Conservation (phyloP, 805 yeast genomes). For the Wickerhamomyces rabaulensis region DNA sequence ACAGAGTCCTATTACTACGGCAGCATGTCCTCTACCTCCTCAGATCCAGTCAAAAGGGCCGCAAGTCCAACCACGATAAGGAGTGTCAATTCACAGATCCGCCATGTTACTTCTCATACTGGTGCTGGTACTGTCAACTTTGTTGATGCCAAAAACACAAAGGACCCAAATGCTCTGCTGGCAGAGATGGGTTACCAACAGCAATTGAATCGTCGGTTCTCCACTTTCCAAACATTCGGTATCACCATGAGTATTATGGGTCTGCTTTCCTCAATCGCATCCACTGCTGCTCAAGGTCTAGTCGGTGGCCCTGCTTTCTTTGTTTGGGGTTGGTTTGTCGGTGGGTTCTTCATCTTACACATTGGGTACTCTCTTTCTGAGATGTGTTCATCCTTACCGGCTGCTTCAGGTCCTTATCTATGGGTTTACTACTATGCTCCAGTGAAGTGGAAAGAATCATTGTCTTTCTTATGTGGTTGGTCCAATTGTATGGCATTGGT, state of each 20-base stretch:
- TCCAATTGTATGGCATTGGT: slow-evolving; percentile 61
- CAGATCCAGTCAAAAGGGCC: neutral
- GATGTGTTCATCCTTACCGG: slow-evolving; percentile 59
- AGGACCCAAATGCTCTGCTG: slow-evolving; percentile 10
- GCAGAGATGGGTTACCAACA: slow-evolving; percentile 55
- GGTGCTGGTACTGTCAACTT: neutral
- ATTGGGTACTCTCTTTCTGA: slow-evolving; percentile 57
- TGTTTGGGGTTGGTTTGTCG: slow-evolving; percentile 66
- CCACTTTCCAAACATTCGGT: slow-evolving; percentile 58
- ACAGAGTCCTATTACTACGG: slow-evolving; percentile 20
- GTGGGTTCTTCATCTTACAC: slow-evolving; percentile 46
- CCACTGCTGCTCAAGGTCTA: slow-evolving; percentile 43
- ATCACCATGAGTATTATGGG: slow-evolving; percentile 67
- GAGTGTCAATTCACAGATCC: neutral
- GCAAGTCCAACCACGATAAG: neutral
- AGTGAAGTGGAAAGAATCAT: slow-evolving; percentile 35
- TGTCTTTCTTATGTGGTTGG: slow-evolving; percentile 57
- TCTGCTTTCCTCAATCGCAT: slow-evolving; percentile 53
- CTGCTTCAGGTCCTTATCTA: slow-evolving; percentile 65
- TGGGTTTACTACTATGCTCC: slow-evolving; percentile 64
- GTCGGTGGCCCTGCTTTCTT: slow-evolving; percentile 52
- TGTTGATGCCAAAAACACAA: neutral
- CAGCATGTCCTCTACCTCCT: neutral
- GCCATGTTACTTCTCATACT: neutral
- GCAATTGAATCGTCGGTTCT: slow-evolving; percentile 53